Evolutionary conservation across 2,329 filamentous ascomycete genomes (phyloP), one percentile per base, ranked within the genome.

Genomic region (Exserohilum rostratum): DNA sequence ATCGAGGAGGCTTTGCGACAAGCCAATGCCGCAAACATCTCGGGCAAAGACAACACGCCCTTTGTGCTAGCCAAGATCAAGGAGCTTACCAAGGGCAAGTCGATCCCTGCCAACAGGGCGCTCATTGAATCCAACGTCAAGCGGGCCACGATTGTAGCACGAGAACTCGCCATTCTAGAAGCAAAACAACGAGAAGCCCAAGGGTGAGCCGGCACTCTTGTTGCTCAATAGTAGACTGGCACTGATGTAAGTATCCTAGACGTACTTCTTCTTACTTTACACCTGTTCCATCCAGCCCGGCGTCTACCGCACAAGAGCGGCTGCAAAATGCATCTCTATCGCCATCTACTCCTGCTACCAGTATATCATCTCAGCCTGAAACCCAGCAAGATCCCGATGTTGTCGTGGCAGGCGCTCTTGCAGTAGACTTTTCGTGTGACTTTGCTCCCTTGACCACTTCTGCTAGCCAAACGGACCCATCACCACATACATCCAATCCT

Each of bases 341-440:
- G 17, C 47, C 57, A 31, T 50, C 58, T 50, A 39, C 53, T 9
- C 46, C 63, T 39, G 45, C 48, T 31, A 46, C 58, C 15, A 49
- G 44, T 15, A 22, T 46, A 1, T 33, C 54, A 11, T 30, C 53
- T 35, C n/a, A 34, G 3, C 49, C 50, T 37, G 45, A 57, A 35
- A 25, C 38, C 33, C 15, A 43, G 22, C 20, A 45, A 37, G 31
- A 47, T 18, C 55, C 59, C 15, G 87, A 93, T 61, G 83, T 97
- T n/a, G 78, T 97, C 25, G 91, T 97, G 38, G 90, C 92, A 46
- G 93, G 93, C n/a, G 91, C 91, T 11, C 84, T 98, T 27, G 93
- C 93, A 13, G 82, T 96, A 58, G 93, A 98, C 74, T 80, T 95
- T 31, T 89, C 88, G 61, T 97, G 93, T 79, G 90, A 97, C 72